phyloP scores from a whole-genome alignment of 306 rosid species.

The Geum urbanum region DNA sequence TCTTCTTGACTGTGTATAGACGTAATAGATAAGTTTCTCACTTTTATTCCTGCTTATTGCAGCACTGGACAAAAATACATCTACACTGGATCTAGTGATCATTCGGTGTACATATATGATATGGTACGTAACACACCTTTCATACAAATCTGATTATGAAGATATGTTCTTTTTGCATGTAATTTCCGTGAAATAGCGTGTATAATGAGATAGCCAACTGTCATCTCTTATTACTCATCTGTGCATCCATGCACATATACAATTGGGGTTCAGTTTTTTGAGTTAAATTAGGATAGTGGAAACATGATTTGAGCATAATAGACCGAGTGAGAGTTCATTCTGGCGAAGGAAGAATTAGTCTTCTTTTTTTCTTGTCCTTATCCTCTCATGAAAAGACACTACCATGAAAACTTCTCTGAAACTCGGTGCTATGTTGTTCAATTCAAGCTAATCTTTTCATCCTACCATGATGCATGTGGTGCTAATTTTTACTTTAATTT shows the following conservation, averaged over 20 bases:
- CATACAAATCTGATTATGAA: neutral
- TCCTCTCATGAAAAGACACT: neutral
- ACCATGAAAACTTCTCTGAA: neutral
- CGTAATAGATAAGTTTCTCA: neutral
- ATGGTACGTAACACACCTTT: constrained; percentile 46
- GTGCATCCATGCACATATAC: neutral
- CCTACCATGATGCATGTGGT: neutral
- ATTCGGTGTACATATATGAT: constrained; percentile 70
- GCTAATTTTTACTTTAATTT: neutral
- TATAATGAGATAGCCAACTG: neutral
- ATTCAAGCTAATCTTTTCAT: constrained; percentile 2
- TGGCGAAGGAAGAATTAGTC: neutral
- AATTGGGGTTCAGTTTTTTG: neutral
- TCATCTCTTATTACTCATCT: neutral
- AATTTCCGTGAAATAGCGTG: neutral
- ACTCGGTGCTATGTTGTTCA: neutral
- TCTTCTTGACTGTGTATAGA: neutral
- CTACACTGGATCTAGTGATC: constrained; percentile 83
- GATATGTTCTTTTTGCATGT: neutral
- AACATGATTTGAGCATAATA: neutral
- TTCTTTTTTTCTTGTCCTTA: neutral
- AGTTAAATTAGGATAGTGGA: neutral
- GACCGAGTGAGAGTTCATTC: neutral
- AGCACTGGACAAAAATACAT: constrained; percentile 79
- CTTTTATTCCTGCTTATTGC: neutral